These are phyloP conservation scores for Puccinia polysora DNA, from an alignment of 1,284 basidiomycete genomes.

Conservation along the genomic window DNA sequence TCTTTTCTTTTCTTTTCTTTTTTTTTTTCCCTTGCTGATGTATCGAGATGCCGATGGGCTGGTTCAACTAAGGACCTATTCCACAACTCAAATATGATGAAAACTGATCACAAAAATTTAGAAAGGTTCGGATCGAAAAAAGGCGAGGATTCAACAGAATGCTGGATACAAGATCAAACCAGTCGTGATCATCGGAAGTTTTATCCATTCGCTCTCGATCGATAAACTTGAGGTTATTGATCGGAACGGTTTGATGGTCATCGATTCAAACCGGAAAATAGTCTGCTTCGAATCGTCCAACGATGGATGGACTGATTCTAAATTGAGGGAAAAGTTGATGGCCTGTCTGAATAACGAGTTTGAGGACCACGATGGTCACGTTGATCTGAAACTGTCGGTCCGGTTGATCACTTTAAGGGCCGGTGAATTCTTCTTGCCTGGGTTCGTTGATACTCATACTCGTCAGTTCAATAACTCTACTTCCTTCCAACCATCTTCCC, in stretches of 20 bases:
- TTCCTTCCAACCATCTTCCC: not conserved
- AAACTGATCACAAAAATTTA: too few relatives aligned
- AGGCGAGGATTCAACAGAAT: too few relatives aligned
- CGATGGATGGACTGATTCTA: not conserved
- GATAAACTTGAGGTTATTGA: constrained; percentile 13
- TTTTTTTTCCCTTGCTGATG: too few relatives aligned
- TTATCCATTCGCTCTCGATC: constrained; percentile 27
- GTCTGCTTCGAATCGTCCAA: constrained; percentile 18
- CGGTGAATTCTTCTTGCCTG: constrained; percentile 51
- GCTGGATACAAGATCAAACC: too few relatives aligned
- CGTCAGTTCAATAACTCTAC: not conserved
- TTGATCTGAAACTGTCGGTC: not conserved
- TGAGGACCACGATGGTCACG: not conserved
- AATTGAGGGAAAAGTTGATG: not conserved
- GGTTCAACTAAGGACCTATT: too few relatives aligned
- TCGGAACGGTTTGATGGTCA: constrained; percentile 15
- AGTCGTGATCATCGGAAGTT: constrained; percentile 25
- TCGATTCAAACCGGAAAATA: constrained; percentile 13
- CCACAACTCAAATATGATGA: too few relatives aligned
- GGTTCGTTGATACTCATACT: constrained; percentile 53
- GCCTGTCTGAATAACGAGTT: not conserved
- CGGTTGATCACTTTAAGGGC: constrained; percentile 47
- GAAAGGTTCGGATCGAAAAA: too few relatives aligned
- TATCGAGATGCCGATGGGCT: too few relatives aligned
- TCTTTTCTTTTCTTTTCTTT: too few relatives aligned